Conservation (phyloP, 441 rosid genomes). For the Eugenia klotzschiana region DNA sequence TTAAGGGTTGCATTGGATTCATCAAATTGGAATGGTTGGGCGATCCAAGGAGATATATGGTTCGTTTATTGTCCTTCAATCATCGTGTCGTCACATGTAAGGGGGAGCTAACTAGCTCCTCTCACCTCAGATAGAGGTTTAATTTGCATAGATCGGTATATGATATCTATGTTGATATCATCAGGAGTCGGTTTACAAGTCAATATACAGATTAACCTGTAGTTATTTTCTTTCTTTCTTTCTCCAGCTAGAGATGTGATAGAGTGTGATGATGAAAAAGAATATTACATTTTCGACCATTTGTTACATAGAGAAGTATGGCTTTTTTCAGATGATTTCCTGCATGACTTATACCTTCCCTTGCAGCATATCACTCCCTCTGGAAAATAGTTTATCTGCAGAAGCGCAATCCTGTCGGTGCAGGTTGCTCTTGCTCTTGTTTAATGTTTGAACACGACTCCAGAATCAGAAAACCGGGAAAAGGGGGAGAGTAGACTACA, state of each 20-base stretch:
- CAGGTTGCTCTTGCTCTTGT: not conserved
- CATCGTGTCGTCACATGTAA: not conserved
- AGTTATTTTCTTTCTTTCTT: not conserved
- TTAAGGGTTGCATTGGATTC: not conserved
- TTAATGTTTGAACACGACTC: not conserved
- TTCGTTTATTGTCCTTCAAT: not conserved
- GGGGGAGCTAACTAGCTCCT: not conserved
- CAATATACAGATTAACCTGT: not conserved
- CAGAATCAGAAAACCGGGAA: not conserved
- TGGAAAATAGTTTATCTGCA: not conserved
- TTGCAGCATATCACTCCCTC: not conserved
- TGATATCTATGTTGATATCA: not conserved
- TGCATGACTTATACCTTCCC: not conserved
- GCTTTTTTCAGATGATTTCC: not conserved
- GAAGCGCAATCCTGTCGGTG: not conserved
- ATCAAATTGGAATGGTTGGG: not conserved
- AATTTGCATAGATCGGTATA: not conserved
- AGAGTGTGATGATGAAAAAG: not conserved
- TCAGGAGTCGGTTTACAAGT: not conserved
- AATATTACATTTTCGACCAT: not conserved
- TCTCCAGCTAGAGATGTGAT: not conserved
- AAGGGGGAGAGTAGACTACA: not conserved
- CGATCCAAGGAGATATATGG: not conserved
- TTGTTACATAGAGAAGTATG: not conserved
- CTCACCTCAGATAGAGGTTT: not conserved